A percentile compares a stretch with the other conserved stretches of the same genome.
Evolutionary conservation across 495 filamentous ascomycete species (phyloP).

Genomic region (Schizothecium vesticola): DNA sequence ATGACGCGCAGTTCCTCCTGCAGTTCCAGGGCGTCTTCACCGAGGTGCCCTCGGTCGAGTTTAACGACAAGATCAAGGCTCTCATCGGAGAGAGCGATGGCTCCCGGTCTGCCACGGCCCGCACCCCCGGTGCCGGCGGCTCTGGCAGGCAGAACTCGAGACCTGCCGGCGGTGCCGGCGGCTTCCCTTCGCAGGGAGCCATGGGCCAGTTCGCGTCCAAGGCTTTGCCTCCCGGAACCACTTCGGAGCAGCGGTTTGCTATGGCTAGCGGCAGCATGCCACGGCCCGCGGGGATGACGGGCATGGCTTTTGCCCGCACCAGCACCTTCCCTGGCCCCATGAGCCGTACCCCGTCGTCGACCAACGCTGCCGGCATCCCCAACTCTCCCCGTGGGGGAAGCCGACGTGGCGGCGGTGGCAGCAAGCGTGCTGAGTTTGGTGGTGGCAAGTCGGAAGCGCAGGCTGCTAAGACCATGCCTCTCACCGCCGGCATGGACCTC

Average conservation of each 20-base stretch:
- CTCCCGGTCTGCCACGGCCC: slow-evolving; percentile 64
- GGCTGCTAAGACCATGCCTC: slow-evolving; percentile 76
- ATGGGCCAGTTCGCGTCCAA: slow-evolving; percentile 68
- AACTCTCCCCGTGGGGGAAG: slow-evolving; percentile 49
- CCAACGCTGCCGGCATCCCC: slow-evolving; percentile 40
- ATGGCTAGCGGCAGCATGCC: slow-evolving; percentile 32
- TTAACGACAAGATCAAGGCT: slow-evolving; percentile 78
- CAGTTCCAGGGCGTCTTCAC: slow-evolving; percentile 94
- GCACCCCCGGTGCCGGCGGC: slow-evolving; percentile 55
- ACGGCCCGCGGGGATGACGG: slow-evolving; percentile 54
- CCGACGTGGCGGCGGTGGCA: slow-evolving; percentile 40
- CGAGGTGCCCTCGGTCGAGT: slow-evolving; percentile 90
- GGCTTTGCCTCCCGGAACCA: slow-evolving; percentile 63
- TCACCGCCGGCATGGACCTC: slow-evolving; percentile 73
- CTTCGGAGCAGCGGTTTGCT: slow-evolving; percentile 59
- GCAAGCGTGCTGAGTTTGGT: slow-evolving; percentile 53
- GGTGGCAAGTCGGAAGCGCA: slow-evolving; percentile 55
- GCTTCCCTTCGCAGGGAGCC: slow-evolving; percentile 39
- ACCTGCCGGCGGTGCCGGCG: slow-evolving; percentile 34
- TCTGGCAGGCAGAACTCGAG: slow-evolving; percentile 45
- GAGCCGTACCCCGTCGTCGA: slow-evolving; percentile 45
- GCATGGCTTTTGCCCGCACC: slow-evolving; percentile 45
- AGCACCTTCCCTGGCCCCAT: slow-evolving; percentile 55
- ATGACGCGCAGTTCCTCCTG: slow-evolving; percentile 92
- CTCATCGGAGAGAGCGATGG: slow-evolving; percentile 69